Conservation (phyloP, 2,329 filamentous ascomycete genomes). For the Exophiala calicioides region DNA sequence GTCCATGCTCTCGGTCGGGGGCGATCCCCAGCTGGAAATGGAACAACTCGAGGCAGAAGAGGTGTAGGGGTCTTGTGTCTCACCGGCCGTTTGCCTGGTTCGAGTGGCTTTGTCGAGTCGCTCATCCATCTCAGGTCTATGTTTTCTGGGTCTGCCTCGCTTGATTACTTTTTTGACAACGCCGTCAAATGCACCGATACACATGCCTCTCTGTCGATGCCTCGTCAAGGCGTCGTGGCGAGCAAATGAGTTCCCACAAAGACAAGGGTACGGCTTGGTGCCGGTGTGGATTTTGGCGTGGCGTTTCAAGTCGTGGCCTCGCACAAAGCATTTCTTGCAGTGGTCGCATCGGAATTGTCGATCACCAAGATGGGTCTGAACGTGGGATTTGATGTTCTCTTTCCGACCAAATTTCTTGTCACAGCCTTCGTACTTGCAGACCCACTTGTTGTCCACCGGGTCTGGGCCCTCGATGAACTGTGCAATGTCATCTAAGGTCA, state of each 20-base stretch:
- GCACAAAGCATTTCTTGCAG: slow-evolving; percentile 93
- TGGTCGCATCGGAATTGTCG: slow-evolving; percentile 91
- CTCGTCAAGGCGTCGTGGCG: slow-evolving; percentile 92
- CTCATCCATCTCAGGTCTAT: slow-evolving; percentile 60
- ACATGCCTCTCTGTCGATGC: slow-evolving; percentile 94
- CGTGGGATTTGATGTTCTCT: slow-evolving; percentile 97
- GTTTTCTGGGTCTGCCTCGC: slow-evolving; percentile 66
- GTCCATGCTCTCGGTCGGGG: slow-evolving; percentile 44
- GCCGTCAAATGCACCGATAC: slow-evolving; percentile 89
- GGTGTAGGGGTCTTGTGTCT: slow-evolving; percentile 37
- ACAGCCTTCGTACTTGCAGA: slow-evolving; percentile 75
- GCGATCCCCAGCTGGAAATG: slow-evolving; percentile 43
- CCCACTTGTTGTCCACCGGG: slow-evolving; percentile 73
- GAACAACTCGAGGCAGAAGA: slow-evolving; percentile 42
- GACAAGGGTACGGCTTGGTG: slow-evolving; percentile 91
- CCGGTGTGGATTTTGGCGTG: slow-evolving; percentile 97
- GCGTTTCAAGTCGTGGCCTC: slow-evolving; percentile 94
- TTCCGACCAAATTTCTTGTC: slow-evolving; percentile 92
- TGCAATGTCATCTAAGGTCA: slow-evolving; percentile 81
- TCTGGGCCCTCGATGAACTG: slow-evolving; percentile 73
- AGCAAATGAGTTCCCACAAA: slow-evolving; percentile 92
- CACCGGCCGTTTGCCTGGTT: slow-evolving; percentile 43
- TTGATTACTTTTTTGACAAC: slow-evolving; percentile 67
- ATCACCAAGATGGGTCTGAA: slow-evolving; percentile 96
- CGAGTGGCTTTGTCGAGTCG: slow-evolving; percentile 58